Evolutionary conservation across 2,329 filamentous ascomycete species (phyloP), one percentile per base, ranked within the genome.

Genomic region (Stagonosporopsis chrysanthemi): DNA sequence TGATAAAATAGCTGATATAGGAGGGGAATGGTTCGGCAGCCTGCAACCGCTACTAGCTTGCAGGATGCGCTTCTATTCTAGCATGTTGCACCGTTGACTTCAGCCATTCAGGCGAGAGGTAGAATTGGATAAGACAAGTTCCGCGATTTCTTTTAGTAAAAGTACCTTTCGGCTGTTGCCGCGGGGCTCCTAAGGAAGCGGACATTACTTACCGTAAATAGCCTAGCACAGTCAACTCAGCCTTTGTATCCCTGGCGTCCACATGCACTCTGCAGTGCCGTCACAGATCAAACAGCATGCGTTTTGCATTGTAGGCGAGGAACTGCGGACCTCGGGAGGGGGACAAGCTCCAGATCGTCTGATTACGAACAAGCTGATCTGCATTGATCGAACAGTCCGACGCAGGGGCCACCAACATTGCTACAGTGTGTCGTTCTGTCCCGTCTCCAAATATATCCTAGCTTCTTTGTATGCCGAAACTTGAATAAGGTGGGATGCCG

Each of bases 171-270:
- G 31, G 12, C 14, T 3, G 31, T 14, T 22, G 7, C 17, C 17
- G 36, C 19, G 36, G 36, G n/a, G 36, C 19, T 22, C 17, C 17
- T 44, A 8, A 9, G 26, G n/a, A 51, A 12, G 48, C 48, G 40
- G 48, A 52, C 40, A 52, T 44, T 44, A 52, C 39, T 44, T 36
- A 52, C 48, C 35, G 15, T 19, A 52, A 52, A 19, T 29, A 24
- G 40, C 29, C 23, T 52, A 52, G 48, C 19, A 23, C 17, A 44
- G 14, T n/a, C 29, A n/a, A 6, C 19, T 52, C 28, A n/a, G 26
- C 19, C 24, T 26, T 50, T 14, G 4, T 26, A 31, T 42, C 6
- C 33, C 33, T 35, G 33, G 26, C 26, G 6, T 35, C 33, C 14
- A 2, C 12, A 17, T n/a, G 15, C 11, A n/a, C 15, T 19, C 35